Percentiles rank a stretch among this genome's conserved stretches.
These are phyloP conservation scores for Canavalia ensiformis DNA, from an alignment of 306 rosid genomes.

Conservation along the genomic window DNA sequence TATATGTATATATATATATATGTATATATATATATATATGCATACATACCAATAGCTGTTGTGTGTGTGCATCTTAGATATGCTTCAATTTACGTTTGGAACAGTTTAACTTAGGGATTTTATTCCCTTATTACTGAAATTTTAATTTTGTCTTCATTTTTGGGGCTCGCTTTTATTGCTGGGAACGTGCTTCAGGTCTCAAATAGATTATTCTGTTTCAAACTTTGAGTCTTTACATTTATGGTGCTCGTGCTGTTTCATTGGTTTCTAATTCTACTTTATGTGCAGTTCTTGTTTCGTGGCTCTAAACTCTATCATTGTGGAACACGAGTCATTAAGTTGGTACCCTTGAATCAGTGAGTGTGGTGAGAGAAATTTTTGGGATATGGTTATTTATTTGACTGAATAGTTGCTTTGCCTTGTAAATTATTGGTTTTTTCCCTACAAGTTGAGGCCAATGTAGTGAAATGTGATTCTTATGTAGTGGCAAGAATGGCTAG, in stretches of 20 bases:
- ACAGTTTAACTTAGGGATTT: background rate
- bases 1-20: too few relatives aligned
- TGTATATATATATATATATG: too few relatives aligned
- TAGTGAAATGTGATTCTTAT: slow-evolving; percentile 45
- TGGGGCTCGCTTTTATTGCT: slow-evolving; percentile 19
- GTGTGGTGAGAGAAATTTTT: slow-evolving; percentile 50
- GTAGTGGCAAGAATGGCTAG: slow-evolving; percentile 68
- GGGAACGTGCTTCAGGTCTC: slow-evolving; percentile 15
- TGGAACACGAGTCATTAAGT: slow-evolving; percentile 41
- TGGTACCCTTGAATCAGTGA: slow-evolving; percentile 41
- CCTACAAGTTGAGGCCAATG: slow-evolving; percentile 41
- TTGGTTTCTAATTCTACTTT: slow-evolving; percentile 39
- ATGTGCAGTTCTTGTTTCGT: slow-evolving; percentile 47
- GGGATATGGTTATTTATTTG: slow-evolving; percentile 31
- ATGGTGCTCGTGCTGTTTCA: slow-evolving; percentile 36
- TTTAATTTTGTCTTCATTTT: slow-evolving; percentile 1
- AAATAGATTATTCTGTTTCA: slow-evolving; percentile 8
- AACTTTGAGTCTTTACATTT: slow-evolving; percentile 29
- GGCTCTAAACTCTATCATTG: slow-evolving; percentile 36
- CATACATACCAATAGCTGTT: background rate
- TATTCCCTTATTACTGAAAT: slow-evolving; percentile 22
- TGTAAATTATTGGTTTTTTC: slow-evolving; percentile 13
- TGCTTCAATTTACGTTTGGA: slow-evolving; percentile 3
- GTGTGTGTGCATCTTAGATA: slow-evolving; percentile 11
- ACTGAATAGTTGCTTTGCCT: slow-evolving; percentile 37